Conservation (phyloP, 345 rosid species). For the Anastatica hierochuntica region DNA sequence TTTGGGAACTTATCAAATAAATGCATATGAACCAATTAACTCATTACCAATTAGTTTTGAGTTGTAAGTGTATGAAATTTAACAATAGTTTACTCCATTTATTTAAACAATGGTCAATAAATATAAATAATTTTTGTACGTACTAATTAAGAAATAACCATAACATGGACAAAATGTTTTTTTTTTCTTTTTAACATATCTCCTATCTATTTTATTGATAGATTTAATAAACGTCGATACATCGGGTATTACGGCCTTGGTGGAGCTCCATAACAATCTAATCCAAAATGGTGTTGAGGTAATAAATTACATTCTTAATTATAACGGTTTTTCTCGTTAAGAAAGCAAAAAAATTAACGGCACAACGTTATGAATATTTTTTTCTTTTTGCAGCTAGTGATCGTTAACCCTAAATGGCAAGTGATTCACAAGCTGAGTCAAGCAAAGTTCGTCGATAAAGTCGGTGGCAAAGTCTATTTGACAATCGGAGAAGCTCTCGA, state of each 20-base stretch:
- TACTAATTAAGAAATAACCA: no score
- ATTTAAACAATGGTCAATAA: no score
- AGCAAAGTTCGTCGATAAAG: slow-evolving; percentile 41
- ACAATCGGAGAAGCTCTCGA: slow-evolving; percentile 67
- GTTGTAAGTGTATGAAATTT: no score
- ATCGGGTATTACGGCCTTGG: slow-evolving; percentile 66
- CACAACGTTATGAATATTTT: neutral
- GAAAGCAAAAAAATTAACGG: no score
- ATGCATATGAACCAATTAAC: no score
- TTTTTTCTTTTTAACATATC: neutral
- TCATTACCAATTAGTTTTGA: no score
- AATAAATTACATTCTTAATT: neutral
- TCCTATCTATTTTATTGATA: slow-evolving; percentile 3
- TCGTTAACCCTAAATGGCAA: slow-evolving; percentile 73
- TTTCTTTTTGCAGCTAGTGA: slow-evolving; percentile 41
- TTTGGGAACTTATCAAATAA: no score
- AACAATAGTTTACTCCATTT: no score
- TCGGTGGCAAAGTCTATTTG: slow-evolving; percentile 57
- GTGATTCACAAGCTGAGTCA: slow-evolving; percentile 72
- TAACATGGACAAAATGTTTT: neutral
- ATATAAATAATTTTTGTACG: no score
- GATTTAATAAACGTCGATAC: slow-evolving; percentile 67
- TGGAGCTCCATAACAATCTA: slow-evolving; percentile 51
- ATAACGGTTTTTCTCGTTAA: no score
- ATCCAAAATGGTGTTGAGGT: slow-evolving; percentile 49